Conservation (phyloP, 306 rosid species). For the Glycine latifolia region DNA sequence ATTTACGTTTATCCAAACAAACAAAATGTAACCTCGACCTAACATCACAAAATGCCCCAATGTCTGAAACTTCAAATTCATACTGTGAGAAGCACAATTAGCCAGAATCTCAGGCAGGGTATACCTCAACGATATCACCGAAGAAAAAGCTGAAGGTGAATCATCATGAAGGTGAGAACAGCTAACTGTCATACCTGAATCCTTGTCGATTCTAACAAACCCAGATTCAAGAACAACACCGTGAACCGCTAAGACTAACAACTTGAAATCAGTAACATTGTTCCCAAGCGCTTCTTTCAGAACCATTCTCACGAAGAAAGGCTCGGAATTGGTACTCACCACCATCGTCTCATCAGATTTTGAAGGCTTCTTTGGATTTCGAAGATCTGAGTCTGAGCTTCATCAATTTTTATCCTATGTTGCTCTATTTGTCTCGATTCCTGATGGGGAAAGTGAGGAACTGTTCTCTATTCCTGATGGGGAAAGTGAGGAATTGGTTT, state of each 20-base stretch:
- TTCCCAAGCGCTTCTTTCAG: constrained; percentile 55
- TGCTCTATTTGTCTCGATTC: not conserved
- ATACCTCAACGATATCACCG: constrained; percentile 60
- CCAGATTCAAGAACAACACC: constrained; percentile 80
- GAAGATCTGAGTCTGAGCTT: constrained; percentile 77
- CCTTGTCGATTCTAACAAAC: constrained; percentile 56
- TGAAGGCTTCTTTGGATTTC: too few species aligned
- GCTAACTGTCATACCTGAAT: constrained; percentile 47
- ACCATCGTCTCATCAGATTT: too few species aligned
- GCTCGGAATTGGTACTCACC: constrained; percentile 47
- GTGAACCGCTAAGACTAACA: constrained; percentile 65
- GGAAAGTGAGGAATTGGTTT: too few species aligned
- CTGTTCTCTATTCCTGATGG: too few species aligned
- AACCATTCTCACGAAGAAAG: constrained; percentile 62
- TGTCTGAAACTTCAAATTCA: too few species aligned
- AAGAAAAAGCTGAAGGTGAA: constrained; percentile 49
- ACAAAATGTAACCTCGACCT: too few species aligned
- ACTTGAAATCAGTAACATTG: constrained; percentile 52
- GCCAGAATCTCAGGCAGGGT: constrained; percentile 5
- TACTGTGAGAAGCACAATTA: too few species aligned
- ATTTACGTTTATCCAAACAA: too few species aligned
- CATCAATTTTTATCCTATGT: constrained; percentile 45
- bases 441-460: too few species aligned
- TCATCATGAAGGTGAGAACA: constrained; percentile 49
- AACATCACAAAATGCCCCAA: too few species aligned